A percentile compares a stretch with the other conserved stretches of the same genome.
These are phyloP conservation scores for Coemansia sp. DNA, from an alignment of 192 early-diverging fungal species.

Conservation along the genomic window DNA sequence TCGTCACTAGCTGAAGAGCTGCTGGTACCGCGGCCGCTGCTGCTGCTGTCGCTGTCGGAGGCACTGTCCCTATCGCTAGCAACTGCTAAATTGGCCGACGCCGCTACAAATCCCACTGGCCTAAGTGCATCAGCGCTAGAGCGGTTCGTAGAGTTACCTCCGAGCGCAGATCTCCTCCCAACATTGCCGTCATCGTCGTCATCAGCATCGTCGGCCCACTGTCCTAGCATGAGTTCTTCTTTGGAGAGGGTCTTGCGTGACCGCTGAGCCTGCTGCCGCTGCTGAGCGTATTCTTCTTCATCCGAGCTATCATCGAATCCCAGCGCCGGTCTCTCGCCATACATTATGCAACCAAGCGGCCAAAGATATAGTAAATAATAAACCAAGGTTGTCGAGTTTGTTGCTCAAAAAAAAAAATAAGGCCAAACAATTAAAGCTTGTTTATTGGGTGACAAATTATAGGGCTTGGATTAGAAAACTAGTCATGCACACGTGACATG, in stretches of 20 bases:
- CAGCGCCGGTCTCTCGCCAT: constrained; percentile 15
- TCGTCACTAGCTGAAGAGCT: constrained; percentile 9
- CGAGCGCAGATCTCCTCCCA: not conserved
- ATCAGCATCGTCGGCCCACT: constrained; percentile 38
- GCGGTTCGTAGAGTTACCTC: not conserved
- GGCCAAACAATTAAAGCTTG: not conserved
- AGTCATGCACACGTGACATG: not conserved
- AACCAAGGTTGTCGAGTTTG: not conserved
- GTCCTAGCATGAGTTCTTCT: constrained; percentile 45
- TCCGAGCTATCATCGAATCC: constrained; percentile 44
- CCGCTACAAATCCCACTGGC: constrained; percentile 36
- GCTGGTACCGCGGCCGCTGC: constrained; percentile 1
- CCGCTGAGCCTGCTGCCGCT: not conserved
- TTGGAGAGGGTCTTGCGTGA: constrained; percentile 16
- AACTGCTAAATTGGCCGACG: not conserved
- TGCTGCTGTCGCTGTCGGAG: constrained; percentile 20
- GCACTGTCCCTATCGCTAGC: not conserved
- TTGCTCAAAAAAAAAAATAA: not conserved
- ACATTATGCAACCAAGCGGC: constrained; percentile 5
- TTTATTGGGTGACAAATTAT: not conserved
- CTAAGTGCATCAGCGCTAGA: not conserved
- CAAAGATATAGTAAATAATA: not conserved
- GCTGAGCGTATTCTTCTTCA: constrained; percentile 18
- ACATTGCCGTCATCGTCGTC: not conserved
- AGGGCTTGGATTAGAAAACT: not conserved